Conservation (phyloP, 148 eudicot species). For the Suaeda aralocaspica region DNA sequence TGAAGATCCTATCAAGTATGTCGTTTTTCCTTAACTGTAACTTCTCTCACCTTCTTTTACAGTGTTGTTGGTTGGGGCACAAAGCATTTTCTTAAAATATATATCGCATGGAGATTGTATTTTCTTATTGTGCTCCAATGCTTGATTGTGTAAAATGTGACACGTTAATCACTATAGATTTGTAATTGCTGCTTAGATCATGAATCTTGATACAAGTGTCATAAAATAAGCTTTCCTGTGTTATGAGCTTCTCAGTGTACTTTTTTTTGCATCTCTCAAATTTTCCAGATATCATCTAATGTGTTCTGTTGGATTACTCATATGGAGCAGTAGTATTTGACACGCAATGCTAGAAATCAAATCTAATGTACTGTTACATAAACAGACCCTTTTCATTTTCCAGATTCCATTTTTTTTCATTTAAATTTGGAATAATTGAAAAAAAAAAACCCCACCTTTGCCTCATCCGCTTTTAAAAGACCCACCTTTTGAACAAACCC, state of each 20-base stretch:
- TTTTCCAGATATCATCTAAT: not conserved
- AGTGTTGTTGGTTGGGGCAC: not conserved
- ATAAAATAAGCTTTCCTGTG: not conserved
- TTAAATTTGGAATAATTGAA: too few species aligned
- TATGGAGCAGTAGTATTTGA: not conserved
- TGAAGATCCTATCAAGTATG: constrained; percentile 84
- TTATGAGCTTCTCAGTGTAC: not conserved
- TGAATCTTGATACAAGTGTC: not conserved
- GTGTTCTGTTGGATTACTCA: not conserved
- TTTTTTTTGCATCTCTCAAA: not conserved
- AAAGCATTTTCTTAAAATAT: not conserved
- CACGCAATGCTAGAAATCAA: too few species aligned
- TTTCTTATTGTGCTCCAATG: not conserved
- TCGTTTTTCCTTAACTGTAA: not conserved
- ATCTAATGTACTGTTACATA: too few species aligned
- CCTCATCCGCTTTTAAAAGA: too few species aligned
- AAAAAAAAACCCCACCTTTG: too few species aligned
- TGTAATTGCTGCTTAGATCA: not conserved
- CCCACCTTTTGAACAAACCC: too few species aligned
- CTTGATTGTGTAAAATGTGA: not conserved
- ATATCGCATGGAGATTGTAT: not conserved
- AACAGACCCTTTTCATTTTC: too few species aligned
- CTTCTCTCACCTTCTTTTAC: not conserved
- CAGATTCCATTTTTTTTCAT: too few species aligned
- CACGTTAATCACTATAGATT: too few species aligned